Evolutionary conservation across 1,284 basidiomycete genomes (phyloP).

Genomic region (Irpex rosettiformis): DNA sequence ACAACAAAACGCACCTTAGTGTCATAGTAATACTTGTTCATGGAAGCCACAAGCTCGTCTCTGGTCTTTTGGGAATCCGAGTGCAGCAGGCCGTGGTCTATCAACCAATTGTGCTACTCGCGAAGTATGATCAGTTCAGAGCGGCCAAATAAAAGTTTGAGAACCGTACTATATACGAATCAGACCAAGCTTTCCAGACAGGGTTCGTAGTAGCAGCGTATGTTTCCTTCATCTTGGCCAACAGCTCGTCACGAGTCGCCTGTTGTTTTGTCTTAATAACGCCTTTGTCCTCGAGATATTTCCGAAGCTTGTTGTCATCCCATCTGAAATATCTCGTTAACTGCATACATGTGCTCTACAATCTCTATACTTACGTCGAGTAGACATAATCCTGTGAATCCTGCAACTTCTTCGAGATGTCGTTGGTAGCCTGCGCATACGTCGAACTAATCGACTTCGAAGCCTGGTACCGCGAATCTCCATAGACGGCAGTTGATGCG

Average conservation of each 20-base stretch:
- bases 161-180: slow-evolving; percentile 73
- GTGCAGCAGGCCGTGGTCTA: slow-evolving; percentile 69
- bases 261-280: slow-evolving; percentile 64
- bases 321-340: slow-evolving; percentile 41
- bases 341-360: background rate
- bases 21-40: slow-evolving; percentile 80
- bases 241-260: slow-evolving; percentile 64
- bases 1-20: slow-evolving; percentile 28
- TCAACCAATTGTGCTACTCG: slow-evolving; percentile 75
- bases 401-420: slow-evolving; percentile 58
- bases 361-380: slow-evolving; percentile 41
- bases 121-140: slow-evolving; percentile 2
- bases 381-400: slow-evolving; percentile 84
- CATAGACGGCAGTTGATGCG: slow-evolving; percentile 22
- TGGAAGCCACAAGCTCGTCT: slow-evolving; percentile 64
- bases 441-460: slow-evolving; percentile 39
- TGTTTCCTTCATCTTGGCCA: slow-evolving; percentile 63
- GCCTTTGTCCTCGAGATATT: slow-evolving; percentile 74
- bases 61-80: slow-evolving; percentile 59
- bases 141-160: background rate
- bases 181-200: slow-evolving; percentile 82
- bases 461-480: slow-evolving; percentile 29
- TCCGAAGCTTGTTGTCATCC: slow-evolving; percentile 71
- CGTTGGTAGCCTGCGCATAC: slow-evolving; percentile 43
- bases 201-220: slow-evolving; percentile 64